Base-by-base conservation (phyloP, 495 filamentous ascomycete genomes). In the Ascobolus immersus region DNA sequence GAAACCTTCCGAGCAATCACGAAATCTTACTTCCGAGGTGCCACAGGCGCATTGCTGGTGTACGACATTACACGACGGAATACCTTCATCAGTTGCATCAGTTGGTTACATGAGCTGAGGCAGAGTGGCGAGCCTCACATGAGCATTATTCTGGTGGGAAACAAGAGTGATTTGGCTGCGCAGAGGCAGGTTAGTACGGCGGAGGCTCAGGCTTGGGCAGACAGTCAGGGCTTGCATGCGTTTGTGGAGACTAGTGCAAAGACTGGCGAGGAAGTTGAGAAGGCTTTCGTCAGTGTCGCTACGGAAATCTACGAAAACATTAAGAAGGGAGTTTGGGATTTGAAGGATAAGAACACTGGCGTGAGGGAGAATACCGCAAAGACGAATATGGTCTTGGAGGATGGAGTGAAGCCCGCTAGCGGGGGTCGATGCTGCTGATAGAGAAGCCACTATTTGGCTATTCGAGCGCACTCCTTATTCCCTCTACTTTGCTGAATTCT, bases 191-290 rank as follows among this genome's bases (percentile, higher is more conserved):
- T 96, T 1, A 71, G 74, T 1, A 54, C 51, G 23, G 58, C 69
- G 29, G 82, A 92, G 52, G 86, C 86, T 5, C 67, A 76, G 43
- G 75, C 73, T 33, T 96, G 86, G 86, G 86, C 79, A 21, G 57
- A 59, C 34, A 51, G 58, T 39, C 91, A 93, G 53, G 71, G 70
- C 32, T 66, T 93, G 12, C 64, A 90, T 38, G 66, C 73, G 42
- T 92, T 91, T 50, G 77, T 93, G 31, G 86, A 96, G 56, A 96
- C 86, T n/a, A 74, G 67, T 36, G 86, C 86, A 23, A 96, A 92
- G 57, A 80, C 68, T 23, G 86, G 86, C 15, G 78, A 86, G 50
- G 76, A 76, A 14, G 86, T 96, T 21, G 86, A 96, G 52, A 61
- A 69, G 37, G 86, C 86, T 2, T 96, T 96, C 44, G 62, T 89